Evolutionary conservation across 2,329 filamentous ascomycete species (phyloP).

Genomic region (Colletotrichum chrysophilum): DNA sequence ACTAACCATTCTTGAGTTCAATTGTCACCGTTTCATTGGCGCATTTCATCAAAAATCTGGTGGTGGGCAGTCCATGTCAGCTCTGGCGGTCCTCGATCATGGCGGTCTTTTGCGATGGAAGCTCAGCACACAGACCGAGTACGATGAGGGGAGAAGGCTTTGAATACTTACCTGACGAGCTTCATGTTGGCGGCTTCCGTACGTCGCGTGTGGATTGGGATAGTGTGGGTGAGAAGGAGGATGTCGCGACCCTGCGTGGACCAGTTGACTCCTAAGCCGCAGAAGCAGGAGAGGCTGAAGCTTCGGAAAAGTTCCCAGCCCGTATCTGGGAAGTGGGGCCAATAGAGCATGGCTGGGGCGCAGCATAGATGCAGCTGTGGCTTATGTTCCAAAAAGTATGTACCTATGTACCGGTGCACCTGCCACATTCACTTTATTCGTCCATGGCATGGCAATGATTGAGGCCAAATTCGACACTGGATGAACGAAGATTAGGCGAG

Average conservation of each 20-base stretch:
- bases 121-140: slow-evolving; percentile 24
- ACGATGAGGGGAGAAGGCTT: slow-evolving; percentile 29
- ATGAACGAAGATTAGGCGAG: neutral
- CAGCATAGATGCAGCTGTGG: too few species aligned
- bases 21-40: slow-evolving; percentile 98
- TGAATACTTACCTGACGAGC: slow-evolving; percentile 82
- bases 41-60: slow-evolving; percentile 98
- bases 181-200: slow-evolving; percentile 72
- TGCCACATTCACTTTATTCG: neutral
- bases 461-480: neutral
- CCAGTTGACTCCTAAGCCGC: neutral
- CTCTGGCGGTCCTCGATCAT: slow-evolving; percentile 16
- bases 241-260: neutral
- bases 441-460: neutral
- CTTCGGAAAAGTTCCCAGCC: slow-evolving; percentile 18
- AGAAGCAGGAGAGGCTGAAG: slow-evolving; percentile 10
- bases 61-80: slow-evolving; percentile 30
- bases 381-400: neutral
- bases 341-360: neutral
- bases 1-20: slow-evolving; percentile 93
- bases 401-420: neutral
- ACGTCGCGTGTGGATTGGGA: neutral
- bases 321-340: slow-evolving; percentile 17
- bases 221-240: neutral
- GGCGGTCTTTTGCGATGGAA: neutral